These are phyloP conservation scores for Termitomyces sp. DNA, from an alignment of 1,284 basidiomycete genomes.

Conservation along the genomic window DNA sequence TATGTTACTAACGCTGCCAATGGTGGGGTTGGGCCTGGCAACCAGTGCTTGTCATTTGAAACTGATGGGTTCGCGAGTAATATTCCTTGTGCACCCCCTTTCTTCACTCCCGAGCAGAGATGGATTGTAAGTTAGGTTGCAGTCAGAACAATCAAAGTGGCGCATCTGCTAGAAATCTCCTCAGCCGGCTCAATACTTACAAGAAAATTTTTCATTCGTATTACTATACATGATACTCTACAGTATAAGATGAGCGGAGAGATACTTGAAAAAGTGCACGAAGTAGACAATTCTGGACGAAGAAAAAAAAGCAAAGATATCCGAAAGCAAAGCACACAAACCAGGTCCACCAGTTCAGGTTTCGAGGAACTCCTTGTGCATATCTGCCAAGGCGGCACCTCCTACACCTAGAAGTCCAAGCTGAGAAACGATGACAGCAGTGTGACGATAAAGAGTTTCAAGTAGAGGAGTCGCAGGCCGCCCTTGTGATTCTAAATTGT, in stretches of 20 bases:
- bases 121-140: slow-evolving; percentile 17
- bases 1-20: slow-evolving; percentile 19
- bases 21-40: slow-evolving; percentile 19
- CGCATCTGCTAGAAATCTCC: not conserved
- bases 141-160: not conserved
- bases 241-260: slow-evolving; percentile 2
- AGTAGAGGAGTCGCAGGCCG: slow-evolving; percentile 64
- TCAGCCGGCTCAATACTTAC: not conserved
- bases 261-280: slow-evolving; percentile 3
- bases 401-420: slow-evolving; percentile 68
- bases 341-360: slow-evolving; percentile 9
- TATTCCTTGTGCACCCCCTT: slow-evolving; percentile 20
- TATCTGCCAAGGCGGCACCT: slow-evolving; percentile 74
- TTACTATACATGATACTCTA: slow-evolving; percentile 4
- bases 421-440: slow-evolving; percentile 57
- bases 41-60: slow-evolving; percentile 21
- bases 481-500: slow-evolving; percentile 63
- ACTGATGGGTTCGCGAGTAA: slow-evolving; percentile 22
- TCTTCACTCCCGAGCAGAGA: slow-evolving; percentile 21
- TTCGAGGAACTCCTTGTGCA: slow-evolving; percentile 64
- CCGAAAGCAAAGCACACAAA: not conserved
- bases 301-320: not conserved
- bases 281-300: not conserved
- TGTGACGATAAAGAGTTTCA: slow-evolving; percentile 72
- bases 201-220: not conserved